These are phyloP conservation scores for Nematocida sp. DNA, from an alignment of 371 early-diverging fungal genomes.

Conservation along the genomic window DNA sequence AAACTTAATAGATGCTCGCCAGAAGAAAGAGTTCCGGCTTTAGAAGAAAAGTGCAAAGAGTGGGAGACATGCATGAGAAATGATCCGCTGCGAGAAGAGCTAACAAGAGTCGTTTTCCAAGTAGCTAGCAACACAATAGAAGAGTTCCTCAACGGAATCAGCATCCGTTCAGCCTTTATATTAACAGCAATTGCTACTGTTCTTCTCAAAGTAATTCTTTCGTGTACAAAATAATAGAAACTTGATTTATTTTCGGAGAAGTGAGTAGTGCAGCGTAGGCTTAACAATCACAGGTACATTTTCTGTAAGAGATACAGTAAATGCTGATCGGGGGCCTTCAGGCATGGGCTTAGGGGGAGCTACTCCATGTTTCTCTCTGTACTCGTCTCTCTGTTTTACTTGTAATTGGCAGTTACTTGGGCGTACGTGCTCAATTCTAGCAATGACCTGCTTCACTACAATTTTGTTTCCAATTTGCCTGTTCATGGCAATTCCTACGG, in stretches of 20 bases:
- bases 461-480: slow-evolving; percentile 91
- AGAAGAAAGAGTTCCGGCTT: slow-evolving; percentile 72
- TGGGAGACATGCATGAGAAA: slow-evolving; percentile 77
- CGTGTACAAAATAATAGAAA: background rate
- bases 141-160: slow-evolving; percentile 60
- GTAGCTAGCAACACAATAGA: slow-evolving; percentile 62
- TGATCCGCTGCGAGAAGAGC: slow-evolving; percentile 55
- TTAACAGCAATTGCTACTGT: background rate
- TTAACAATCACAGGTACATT: slow-evolving; percentile 67
- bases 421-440: slow-evolving; percentile 96
- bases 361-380: slow-evolving; percentile 77
- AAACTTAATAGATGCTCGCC: slow-evolving; percentile 73
- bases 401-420: slow-evolving; percentile 98
- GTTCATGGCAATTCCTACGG: slow-evolving; percentile 93
- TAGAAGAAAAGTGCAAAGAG: slow-evolving; percentile 71
- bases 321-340: slow-evolving; percentile 78
- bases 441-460: slow-evolving; percentile 93
- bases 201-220: slow-evolving; percentile 13
- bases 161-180: slow-evolving; percentile 37
- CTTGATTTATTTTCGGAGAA: slow-evolving; percentile 5
- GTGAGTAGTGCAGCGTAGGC: slow-evolving; percentile 34
- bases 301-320: slow-evolving; percentile 74
- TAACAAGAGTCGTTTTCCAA: slow-evolving; percentile 61
- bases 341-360: slow-evolving; percentile 81
- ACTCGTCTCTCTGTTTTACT: slow-evolving; percentile 88